These are phyloP conservation scores for Bipolaris victoriae DNA, from an alignment of 2,329 filamentous ascomycete genomes.

Conservation along the genomic window DNA sequence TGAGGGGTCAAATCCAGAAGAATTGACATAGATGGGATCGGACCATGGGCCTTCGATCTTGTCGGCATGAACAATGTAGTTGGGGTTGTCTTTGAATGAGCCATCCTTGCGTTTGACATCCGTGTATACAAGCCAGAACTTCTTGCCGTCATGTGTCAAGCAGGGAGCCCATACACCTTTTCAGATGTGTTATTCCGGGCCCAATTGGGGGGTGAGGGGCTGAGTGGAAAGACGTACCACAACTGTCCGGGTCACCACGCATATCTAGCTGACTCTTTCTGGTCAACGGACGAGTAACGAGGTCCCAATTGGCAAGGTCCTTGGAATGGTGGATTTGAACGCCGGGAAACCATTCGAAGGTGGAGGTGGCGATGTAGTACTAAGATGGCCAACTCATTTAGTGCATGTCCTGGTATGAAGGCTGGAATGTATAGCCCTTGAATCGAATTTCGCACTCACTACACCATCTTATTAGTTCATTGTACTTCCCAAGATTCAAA, in stretches of 20 bases:
- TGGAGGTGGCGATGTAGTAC: slow-evolving; percentile 67
- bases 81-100: slow-evolving; percentile 68
- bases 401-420: background rate
- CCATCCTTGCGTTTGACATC: slow-evolving; percentile 72
- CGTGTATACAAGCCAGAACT: slow-evolving; percentile 69
- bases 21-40: slow-evolving; percentile 65
- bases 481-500: background rate
- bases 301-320: slow-evolving; percentile 59
- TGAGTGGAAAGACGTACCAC: slow-evolving; percentile 41
- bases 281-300: slow-evolving; percentile 61
- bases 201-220: no score
- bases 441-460: background rate
- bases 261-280: slow-evolving; percentile 60
- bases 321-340: slow-evolving; percentile 61
- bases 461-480: background rate
- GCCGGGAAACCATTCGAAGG: slow-evolving; percentile 67
- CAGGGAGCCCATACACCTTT: slow-evolving; percentile 66
- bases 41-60: slow-evolving; percentile 66
- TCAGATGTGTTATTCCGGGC: slow-evolving; percentile 1
- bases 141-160: slow-evolving; percentile 64
- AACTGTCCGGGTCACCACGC: slow-evolving; percentile 59
- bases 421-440: background rate
- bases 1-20: slow-evolving; percentile 66
- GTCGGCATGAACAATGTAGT: slow-evolving; percentile 63
- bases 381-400: slow-evolving; percentile 4